These are phyloP conservation scores for Termitomyces sp. DNA, from an alignment of 768 basidiomycete genomes.

Conservation along the genomic window DNA sequence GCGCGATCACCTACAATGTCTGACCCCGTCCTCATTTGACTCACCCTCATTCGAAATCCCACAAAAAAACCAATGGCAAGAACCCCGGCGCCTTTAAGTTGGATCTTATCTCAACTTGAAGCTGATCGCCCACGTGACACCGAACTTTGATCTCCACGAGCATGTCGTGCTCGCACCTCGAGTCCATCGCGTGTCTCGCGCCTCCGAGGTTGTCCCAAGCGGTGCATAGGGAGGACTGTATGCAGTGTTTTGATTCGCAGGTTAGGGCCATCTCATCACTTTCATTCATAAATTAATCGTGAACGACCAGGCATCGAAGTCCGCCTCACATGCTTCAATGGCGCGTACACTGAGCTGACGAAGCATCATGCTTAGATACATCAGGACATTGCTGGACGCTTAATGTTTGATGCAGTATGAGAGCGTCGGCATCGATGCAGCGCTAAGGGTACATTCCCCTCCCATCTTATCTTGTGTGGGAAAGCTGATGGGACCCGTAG, in stretches of 20 bases:
- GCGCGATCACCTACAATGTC: too few species aligned
- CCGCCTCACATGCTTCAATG: constrained; percentile 92
- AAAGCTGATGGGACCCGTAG: too few species aligned
- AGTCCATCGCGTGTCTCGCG: constrained; percentile 43
- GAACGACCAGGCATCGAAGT: constrained; percentile 74
- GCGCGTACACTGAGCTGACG: constrained; percentile 65
- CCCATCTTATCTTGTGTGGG: too few species aligned
- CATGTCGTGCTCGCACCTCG: constrained; percentile 53
- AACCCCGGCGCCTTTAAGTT: too few species aligned
- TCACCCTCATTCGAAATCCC: too few species aligned
- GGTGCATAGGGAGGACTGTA: constrained; percentile 92
- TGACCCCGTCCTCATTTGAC: too few species aligned
- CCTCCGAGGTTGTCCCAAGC: constrained; percentile 64
- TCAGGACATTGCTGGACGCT: constrained; percentile 73
- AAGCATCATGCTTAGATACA: constrained; percentile 78
- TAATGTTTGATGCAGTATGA: constrained; percentile 74
- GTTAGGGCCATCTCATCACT: too few species aligned
- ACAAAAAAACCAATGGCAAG: too few species aligned
- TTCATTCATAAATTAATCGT: neutral
- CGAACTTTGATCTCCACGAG: too few species aligned
- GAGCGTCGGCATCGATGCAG: constrained; percentile 53
- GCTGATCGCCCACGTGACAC: too few species aligned
- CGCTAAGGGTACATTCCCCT: too few species aligned
- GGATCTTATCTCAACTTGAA: too few species aligned
- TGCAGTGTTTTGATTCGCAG: constrained; percentile 96